Evolutionary conservation across 2,329 filamentous ascomycete genomes (phyloP).

Genomic region (Calonectria henricotiae): DNA sequence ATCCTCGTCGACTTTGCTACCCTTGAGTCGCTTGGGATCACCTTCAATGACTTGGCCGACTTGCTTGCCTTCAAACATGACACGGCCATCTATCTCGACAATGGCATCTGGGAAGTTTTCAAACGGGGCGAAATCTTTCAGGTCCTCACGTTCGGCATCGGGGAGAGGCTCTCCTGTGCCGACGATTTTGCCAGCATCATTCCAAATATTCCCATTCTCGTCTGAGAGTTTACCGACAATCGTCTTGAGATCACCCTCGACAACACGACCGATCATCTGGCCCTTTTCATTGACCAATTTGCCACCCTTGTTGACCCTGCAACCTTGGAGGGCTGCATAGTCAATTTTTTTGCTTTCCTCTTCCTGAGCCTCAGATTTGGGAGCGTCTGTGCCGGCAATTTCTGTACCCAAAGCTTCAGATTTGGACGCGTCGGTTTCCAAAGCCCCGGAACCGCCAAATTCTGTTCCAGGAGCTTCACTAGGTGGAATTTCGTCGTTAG

Average conservation of each 20-base stretch:
- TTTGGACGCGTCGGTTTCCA: slow-evolving; percentile 37
- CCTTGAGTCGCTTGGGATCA: slow-evolving; percentile 80
- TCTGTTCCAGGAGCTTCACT: slow-evolving; percentile 15
- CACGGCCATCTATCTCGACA: slow-evolving; percentile 69
- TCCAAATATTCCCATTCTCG: slow-evolving; percentile 80
- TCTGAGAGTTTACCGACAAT: slow-evolving; percentile 77
- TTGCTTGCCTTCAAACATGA: slow-evolving; percentile 69
- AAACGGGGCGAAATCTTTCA: slow-evolving; percentile 68
- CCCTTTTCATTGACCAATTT: slow-evolving; percentile 72
- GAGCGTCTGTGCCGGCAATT: background rate
- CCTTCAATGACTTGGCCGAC: slow-evolving; percentile 82
- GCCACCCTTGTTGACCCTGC: slow-evolving; percentile 47
- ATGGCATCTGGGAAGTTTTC: slow-evolving; percentile 72
- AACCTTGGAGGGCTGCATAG: background rate
- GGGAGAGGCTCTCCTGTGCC: slow-evolving; percentile 76
- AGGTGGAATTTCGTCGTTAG: slow-evolving; percentile 19
- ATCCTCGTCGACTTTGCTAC: slow-evolving; percentile 84
- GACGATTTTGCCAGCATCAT: slow-evolving; percentile 78
- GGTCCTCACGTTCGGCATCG: slow-evolving; percentile 67
- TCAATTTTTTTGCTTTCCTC: background rate
- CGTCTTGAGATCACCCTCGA: slow-evolving; percentile 76
- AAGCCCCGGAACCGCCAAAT: slow-evolving; percentile 15
- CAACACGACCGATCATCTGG: slow-evolving; percentile 73
- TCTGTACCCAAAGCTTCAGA: slow-evolving; percentile 27
- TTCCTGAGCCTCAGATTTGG: slow-evolving; percentile 31